A percentile compares a stretch with the other conserved stretches of the same genome.
Conservation (phyloP, 164 flowering plant genomes). For the Hamamelis virginiana region DNA sequence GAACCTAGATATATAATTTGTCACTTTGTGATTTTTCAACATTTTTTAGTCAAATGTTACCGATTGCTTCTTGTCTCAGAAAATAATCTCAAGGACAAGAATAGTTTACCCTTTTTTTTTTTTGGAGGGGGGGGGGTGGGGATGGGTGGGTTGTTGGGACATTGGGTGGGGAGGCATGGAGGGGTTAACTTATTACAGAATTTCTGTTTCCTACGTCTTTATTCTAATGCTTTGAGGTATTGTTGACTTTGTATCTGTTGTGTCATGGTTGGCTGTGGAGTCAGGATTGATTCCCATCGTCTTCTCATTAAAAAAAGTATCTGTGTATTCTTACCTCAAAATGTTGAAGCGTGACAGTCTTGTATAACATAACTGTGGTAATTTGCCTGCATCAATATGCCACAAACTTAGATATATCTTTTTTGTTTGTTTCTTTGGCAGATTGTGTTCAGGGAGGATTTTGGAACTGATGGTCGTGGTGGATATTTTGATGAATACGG, state of each 20-base stretch:
- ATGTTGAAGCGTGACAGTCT: neutral
- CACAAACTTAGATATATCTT: neutral
- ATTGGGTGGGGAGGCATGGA: neutral
- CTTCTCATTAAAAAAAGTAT: neutral
- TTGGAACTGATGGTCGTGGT: slow-evolving; percentile 84
- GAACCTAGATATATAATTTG: neutral
- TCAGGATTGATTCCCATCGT: too few relatives aligned
- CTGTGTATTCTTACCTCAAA: neutral
- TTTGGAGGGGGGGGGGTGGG: too few relatives aligned
- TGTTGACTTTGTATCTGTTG: neutral
- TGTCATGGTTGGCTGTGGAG: neutral
- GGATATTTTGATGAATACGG: slow-evolving; percentile 83
- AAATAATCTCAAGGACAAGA: too few relatives aligned
- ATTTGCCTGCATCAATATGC: neutral
- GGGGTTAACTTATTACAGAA: neutral
- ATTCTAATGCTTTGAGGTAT: neutral
- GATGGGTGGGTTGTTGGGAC: neutral
- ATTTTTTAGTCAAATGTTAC: too few relatives aligned
- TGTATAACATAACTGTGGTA: too few relatives aligned
- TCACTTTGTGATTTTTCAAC: neutral
- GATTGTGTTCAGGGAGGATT: slow-evolving; percentile 82
- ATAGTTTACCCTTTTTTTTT: too few relatives aligned
- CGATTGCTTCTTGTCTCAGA: too few relatives aligned
- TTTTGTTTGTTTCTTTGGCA: slow-evolving; percentile 23
- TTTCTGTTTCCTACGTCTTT: neutral